Evolutionary conservation across 2,329 filamentous ascomycete species (phyloP), one percentile per base, ranked within the genome.

Genomic region (Penicillium glabrum): DNA sequence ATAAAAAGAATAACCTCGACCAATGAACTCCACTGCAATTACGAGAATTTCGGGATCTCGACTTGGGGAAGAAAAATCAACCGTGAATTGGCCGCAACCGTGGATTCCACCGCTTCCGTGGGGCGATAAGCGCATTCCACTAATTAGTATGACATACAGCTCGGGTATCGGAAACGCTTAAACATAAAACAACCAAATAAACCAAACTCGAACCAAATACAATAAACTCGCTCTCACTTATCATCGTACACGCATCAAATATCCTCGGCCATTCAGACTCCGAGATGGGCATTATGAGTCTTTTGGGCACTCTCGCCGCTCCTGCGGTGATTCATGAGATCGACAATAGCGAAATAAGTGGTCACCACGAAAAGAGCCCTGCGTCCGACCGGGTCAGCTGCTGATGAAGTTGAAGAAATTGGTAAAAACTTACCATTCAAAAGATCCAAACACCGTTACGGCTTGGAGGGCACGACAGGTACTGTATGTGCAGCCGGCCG

Each of bases 401-500:
- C 2, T 6, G 6, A 1, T 31, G 23, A 39, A 29, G 26, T 21
- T 46, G 11, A 23, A 19, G n/a, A 29, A 24, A 51, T 4, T 1
- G 11, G 10, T 45, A 5, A 23, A 21, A 21, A 19, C 5, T 37
- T 66, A 79, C 77, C 82, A 77, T 68, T 81, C 68, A 70, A 81
- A 78, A 44, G 78, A 75, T 0, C 72, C 78, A 67, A 82, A 80
- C 3, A 79, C 77, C 19, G 75, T 74, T 5, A 77, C 77, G 16
- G 79, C 80, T 75, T 89, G 85, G 9, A 83, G 76, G 11, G 83
- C 77, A 45, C 80, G 79, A 72, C 89, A 93, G 16, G 78, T 79
- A 19, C 73, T 77, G 43, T 79, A 78, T 43, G 77, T 79, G 68
- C 85, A 87, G 55, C 82, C 77, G 9, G 70, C 74, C 0, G 84